Evolutionary conservation across 164 flowering plant species (phyloP).

Genomic region (Chimonanthus praecox): DNA sequence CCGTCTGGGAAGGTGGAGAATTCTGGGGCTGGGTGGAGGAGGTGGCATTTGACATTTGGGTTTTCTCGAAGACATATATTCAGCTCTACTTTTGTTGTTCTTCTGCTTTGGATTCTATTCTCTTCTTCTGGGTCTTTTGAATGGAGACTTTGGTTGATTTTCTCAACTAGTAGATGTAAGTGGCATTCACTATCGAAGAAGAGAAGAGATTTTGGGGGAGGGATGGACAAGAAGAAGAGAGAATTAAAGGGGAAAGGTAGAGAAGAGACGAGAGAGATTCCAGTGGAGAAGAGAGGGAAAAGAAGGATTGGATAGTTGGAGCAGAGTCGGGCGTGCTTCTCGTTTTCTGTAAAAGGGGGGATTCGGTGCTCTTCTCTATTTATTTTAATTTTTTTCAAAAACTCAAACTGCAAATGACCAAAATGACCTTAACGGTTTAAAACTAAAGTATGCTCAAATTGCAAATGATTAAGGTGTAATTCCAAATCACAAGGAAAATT

Average conservation of each 20-base stretch:
- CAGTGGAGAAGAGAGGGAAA: too few species aligned
- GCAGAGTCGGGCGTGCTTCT: slow-evolving; percentile 10
- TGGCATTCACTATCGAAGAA: background rate
- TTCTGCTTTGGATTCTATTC: background rate
- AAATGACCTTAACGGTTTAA: background rate
- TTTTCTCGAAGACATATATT: slow-evolving; percentile 31
- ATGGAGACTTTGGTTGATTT: background rate
- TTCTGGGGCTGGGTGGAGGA: slow-evolving; percentile 55
- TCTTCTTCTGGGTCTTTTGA: background rate
- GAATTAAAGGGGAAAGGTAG: too few species aligned
- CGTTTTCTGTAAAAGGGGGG: slow-evolving; percentile 9
- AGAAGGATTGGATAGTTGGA: background rate
- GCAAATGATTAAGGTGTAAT: background rate
- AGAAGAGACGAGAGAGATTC: too few species aligned
- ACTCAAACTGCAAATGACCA: background rate
- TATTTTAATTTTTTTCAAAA: background rate
- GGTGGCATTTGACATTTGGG: slow-evolving; percentile 59
- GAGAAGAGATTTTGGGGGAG: background rate
- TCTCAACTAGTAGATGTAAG: background rate
- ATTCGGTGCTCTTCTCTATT: background rate
- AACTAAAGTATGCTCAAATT: background rate
- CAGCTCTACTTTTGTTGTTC: slow-evolving; percentile 1
- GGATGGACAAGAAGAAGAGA: background rate
- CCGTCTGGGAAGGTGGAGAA: slow-evolving; percentile 53
- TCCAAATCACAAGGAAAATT: background rate